Base-by-base conservation (phyloP, 441 rosid species). In the Adansonia gregorii region DNA sequence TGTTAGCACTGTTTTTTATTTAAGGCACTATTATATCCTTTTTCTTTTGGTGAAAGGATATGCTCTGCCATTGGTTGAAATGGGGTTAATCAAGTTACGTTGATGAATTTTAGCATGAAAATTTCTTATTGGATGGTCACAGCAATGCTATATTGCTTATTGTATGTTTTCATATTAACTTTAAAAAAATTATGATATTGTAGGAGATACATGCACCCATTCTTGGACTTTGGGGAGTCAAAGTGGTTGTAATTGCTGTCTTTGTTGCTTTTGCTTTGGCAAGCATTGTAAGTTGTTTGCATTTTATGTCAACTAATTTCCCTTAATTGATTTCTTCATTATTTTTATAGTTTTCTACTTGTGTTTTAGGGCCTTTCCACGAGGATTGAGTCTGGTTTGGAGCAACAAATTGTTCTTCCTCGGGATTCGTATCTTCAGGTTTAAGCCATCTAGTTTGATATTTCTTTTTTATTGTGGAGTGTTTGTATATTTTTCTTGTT, bases 401-500 rank as follows among this genome's bases (percentile, higher is more conserved):
- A 96, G 79, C 98, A 96, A 83, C 87, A 93, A 83, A 91, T 94
- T 87, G 99, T 96, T 83, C 99, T 96, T 86, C 98, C 99, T 19
- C 89, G 87, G 56, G 98, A 96, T 82, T 96, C 99, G 0, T 96
- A 94, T 86, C 97, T 96, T 84, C 99, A 96, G 97, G 99, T 95
- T 88, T 64, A 52, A 72, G 67, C 75, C 39, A 11, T 73, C 67
- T 56, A 17, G 19, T 72, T 72, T 56, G 54, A 39, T 41, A 56
- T 56, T 27, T 20, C 76, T 17, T 41, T 71, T 72, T 56, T 9
- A 4, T 58, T 59, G 12, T 73, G 67, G 52, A 19, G 27, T 80
- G 65, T 35, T 60, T 78, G 61, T 75, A 64, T 73, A 49, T 48
- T 61, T 31, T 45, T 17, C 67, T 2, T 74, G 6, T 64, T 15